Conservation (phyloP, 495 filamentous ascomycete genomes). For the Daldinia childiae region DNA sequence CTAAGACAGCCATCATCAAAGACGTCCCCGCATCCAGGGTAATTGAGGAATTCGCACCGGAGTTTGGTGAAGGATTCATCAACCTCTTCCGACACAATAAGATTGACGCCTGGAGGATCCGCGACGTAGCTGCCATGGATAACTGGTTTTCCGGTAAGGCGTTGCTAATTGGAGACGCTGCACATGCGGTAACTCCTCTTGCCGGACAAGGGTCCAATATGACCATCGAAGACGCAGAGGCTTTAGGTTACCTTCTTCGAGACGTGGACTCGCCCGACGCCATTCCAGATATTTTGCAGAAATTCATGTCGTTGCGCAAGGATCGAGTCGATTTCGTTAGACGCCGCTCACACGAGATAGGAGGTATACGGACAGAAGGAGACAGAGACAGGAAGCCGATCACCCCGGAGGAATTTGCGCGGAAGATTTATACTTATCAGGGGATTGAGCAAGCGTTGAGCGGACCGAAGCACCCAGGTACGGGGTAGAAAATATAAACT, state of each 20-base stretch:
- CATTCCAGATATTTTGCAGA: constrained; percentile 17
- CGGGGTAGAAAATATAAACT: neutral
- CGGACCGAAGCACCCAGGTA: neutral
- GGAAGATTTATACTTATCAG: constrained; percentile 32
- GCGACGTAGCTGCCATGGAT: constrained; percentile 37
- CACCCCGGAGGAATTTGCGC: constrained; percentile 26
- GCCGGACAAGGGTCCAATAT: constrained; percentile 43
- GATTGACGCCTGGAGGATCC: constrained; percentile 44
- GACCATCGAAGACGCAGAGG: constrained; percentile 47
- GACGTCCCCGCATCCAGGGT: constrained; percentile 35
- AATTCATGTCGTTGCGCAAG: constrained; percentile 38
- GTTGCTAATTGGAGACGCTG: constrained; percentile 60
- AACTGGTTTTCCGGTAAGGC: constrained; percentile 53
- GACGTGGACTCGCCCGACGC: constrained; percentile 33
- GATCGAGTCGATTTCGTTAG: constrained; percentile 37
- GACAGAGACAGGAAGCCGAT: constrained; percentile 34
- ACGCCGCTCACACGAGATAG: constrained; percentile 32
- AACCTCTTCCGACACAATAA: constrained; percentile 41
- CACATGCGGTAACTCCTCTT: constrained; percentile 49
- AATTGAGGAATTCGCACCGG: constrained; percentile 31
- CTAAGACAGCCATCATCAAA: constrained; percentile 39
- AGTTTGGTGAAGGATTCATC: constrained; percentile 31
- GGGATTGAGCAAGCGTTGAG: constrained; percentile 33
- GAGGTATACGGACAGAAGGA: constrained; percentile 23
- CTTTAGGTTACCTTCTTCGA: constrained; percentile 38